Conservation (phyloP, 352 stramenopile genomes). For the Phytophthora pseudosyringae region DNA sequence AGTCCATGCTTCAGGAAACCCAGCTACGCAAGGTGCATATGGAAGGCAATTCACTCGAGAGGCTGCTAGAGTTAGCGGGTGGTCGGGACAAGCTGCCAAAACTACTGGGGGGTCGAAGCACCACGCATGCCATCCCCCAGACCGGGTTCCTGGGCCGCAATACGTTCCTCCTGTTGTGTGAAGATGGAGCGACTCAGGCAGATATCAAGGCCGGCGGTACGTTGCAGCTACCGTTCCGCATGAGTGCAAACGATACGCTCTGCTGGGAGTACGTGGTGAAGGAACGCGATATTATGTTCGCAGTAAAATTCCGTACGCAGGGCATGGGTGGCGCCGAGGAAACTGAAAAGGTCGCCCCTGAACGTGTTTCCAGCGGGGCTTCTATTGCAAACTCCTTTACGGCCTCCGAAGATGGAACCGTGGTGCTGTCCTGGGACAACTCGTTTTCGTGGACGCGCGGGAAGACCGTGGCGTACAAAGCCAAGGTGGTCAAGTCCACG, state of each 20-base stretch:
- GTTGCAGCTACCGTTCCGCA: constrained; percentile 75
- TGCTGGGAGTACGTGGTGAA: constrained; percentile 83
- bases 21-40: constrained; percentile 71
- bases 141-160: constrained; percentile 69
- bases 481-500: constrained; percentile 78
- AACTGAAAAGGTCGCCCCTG: constrained; percentile 55
- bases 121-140: constrained; percentile 60
- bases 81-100: constrained; percentile 61
- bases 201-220: constrained; percentile 69
- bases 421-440: constrained; percentile 82
- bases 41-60: constrained; percentile 52
- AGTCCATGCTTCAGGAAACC: constrained; percentile 66
- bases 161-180: constrained; percentile 69
- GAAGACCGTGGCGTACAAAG: constrained; percentile 81
- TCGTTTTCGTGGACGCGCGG: constrained; percentile 70
- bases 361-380: constrained; percentile 43
- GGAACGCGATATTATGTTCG: constrained; percentile 67
- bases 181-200: constrained; percentile 69
- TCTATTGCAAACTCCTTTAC: constrained; percentile 66
- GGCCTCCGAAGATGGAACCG: constrained; percentile 63
- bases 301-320: constrained; percentile 77
- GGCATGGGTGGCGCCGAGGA: constrained; percentile 70
- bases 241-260: constrained; percentile 71
- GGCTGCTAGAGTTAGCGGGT: constrained; percentile 53
- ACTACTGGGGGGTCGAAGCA: constrained; percentile 62